Conservation (phyloP, 495 filamentous ascomycete species). For the Trichoderma parareesei region DNA sequence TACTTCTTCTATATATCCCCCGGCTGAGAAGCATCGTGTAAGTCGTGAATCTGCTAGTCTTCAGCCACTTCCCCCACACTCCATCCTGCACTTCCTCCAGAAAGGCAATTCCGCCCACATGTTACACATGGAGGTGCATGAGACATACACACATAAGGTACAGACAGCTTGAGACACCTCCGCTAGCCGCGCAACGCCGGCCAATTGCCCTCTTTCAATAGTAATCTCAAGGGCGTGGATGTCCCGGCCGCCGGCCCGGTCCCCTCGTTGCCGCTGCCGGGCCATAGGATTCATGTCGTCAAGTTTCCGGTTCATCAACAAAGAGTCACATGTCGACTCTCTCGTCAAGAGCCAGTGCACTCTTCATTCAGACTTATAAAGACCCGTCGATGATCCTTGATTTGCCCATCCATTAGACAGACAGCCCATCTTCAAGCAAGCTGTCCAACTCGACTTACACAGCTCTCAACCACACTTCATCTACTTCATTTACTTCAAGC, state of each 20-base stretch:
- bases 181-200: not conserved
- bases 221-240: not conserved
- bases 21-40: not conserved
- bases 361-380: too few species aligned
- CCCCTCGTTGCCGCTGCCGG: not conserved
- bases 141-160: not conserved
- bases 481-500: too few species aligned
- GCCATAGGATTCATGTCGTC: not conserved
- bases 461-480: not conserved
- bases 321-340: not conserved
- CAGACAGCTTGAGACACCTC: not conserved
- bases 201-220: not conserved
- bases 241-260: not conserved
- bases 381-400: too few species aligned
- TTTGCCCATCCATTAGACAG: too few species aligned
- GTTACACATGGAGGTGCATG: not conserved
- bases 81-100: not conserved
- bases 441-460: not conserved
- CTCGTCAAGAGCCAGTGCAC: not conserved
- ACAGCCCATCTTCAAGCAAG: too few species aligned
- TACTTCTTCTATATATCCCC: not conserved
- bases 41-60: too few species aligned
- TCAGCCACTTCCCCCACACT: not conserved
- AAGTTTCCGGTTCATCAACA: not conserved
- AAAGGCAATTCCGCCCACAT: slow-evolving; percentile 4